Conservation (phyloP, 2,329 filamentous ascomycete genomes). For the Xylariaceae sp. region DNA sequence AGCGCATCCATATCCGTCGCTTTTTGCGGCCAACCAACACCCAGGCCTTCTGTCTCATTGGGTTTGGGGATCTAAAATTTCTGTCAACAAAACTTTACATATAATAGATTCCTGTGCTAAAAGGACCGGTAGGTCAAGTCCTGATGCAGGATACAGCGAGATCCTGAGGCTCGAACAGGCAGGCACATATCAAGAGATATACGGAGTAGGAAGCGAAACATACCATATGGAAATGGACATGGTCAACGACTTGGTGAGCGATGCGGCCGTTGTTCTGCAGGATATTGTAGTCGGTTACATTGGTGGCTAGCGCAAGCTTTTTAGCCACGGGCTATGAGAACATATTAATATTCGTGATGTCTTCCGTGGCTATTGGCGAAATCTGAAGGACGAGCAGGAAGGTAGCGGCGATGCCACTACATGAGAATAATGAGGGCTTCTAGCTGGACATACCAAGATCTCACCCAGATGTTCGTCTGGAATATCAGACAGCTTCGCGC, state of each 20-base stretch:
- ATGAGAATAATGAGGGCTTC: too few species aligned
- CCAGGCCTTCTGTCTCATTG: slow-evolving; percentile 73
- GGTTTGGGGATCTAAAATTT: slow-evolving; percentile 80
- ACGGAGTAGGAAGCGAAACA: slow-evolving; percentile 16
- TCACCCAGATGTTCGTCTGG: slow-evolving; percentile 83
- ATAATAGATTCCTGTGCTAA: too few species aligned
- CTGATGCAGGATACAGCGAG: too few species aligned
- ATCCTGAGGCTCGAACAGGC: too few species aligned
- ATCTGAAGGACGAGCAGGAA: too few species aligned
- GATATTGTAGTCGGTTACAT: slow-evolving; percentile 81
- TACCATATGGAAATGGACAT: slow-evolving; percentile 96
- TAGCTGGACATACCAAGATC: slow-evolving; percentile 70
- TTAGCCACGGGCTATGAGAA: slow-evolving; percentile 68
- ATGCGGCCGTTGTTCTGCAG: slow-evolving; percentile 92
- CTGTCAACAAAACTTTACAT: not conserved
- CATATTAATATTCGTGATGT: too few species aligned
- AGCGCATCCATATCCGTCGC: slow-evolving; percentile 75
- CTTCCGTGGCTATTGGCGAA: too few species aligned
- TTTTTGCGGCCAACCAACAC: slow-evolving; percentile 74
- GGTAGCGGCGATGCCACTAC: too few species aligned
- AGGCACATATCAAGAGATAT: too few species aligned
- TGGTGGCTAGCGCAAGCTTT: slow-evolving; percentile 74
- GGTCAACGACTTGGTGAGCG: slow-evolving; percentile 89
- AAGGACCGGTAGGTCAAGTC: too few species aligned
- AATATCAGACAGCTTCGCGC: slow-evolving; percentile 85